Conservation (phyloP, 2,329 filamentous ascomycete genomes). For the Trichoderma asperellum region DNA sequence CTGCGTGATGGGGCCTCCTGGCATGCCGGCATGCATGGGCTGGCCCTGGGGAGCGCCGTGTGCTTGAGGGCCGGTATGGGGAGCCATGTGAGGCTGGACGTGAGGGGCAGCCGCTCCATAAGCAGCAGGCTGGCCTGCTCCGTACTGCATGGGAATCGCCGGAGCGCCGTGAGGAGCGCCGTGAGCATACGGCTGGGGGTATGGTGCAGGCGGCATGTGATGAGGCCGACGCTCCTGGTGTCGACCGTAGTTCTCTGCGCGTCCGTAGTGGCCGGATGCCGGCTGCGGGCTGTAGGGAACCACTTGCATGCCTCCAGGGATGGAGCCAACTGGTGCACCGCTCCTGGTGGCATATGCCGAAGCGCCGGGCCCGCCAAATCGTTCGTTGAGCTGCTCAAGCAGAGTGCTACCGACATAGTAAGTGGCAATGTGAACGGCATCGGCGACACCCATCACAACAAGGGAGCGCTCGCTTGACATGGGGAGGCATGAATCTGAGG, state of each 20-base stretch:
- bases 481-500: conserved; percentile 91
- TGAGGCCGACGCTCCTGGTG: conserved; percentile 74
- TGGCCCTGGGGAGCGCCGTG: conserved; percentile 72
- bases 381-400: conserved; percentile 93
- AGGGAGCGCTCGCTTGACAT: conserved; percentile 97
- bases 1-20: conserved; percentile 76
- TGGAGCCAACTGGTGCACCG: conserved; percentile 87
- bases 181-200: conserved; percentile 71
- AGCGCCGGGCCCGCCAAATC: conserved; percentile 91
- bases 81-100: conserved; percentile 72
- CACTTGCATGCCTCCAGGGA: conserved; percentile 97
- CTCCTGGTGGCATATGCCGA: conserved; percentile 98
- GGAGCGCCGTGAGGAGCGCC: conserved; percentile 62
- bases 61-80: conserved; percentile 60
- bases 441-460: conserved; percentile 95
- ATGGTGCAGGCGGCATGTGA: conserved; percentile 74
- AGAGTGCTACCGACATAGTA: conserved; percentile 99
- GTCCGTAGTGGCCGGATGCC: conserved; percentile 88
- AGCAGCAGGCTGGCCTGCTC: conserved; percentile 66
- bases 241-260: conserved; percentile 80
- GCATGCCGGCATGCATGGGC: conserved; percentile 69
- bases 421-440: conserved; percentile 97
- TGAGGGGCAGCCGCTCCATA: conserved; percentile 79
- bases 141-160: conserved; percentile 77
- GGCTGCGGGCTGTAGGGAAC: conserved; percentile 97